Conservation (phyloP, 1,284 basidiomycete genomes). For the Meripilus lineatus region DNA sequence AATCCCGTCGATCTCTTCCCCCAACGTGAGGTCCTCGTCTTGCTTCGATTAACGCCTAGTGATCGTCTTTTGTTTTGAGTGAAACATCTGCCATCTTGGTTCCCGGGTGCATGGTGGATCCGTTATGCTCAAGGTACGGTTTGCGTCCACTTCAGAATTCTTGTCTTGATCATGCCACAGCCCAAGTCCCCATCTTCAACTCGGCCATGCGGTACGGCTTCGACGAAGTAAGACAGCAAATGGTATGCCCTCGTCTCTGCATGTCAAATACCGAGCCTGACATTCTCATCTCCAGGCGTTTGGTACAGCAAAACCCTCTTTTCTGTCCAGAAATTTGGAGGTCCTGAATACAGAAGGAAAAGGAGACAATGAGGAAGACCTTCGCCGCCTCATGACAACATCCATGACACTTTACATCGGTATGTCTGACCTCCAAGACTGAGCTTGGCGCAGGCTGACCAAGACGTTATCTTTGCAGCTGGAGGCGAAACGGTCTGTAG, state of each 20-base stretch:
- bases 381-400: slow-evolving; percentile 14
- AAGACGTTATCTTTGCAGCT: too few species aligned
- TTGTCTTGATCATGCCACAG: background rate
- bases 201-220: slow-evolving; percentile 15
- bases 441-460: too few species aligned
- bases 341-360: slow-evolving; percentile 15
- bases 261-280: background rate
- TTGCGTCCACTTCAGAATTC: too few species aligned
- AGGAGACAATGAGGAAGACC: slow-evolving; percentile 13
- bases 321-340: slow-evolving; percentile 15
- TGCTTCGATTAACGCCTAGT: background rate
- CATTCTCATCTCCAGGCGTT: slow-evolving; percentile 7
- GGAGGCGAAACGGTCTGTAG: background rate
- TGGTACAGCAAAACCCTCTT: slow-evolving; percentile 16
- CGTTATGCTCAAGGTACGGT: background rate
- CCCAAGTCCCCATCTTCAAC: too few species aligned
- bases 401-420: slow-evolving; percentile 1
- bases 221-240: slow-evolving; percentile 15
- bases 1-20: slow-evolving; percentile 17
- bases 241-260: slow-evolving; percentile 18
- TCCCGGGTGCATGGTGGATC: slow-evolving; percentile 23
- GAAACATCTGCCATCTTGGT: slow-evolving; percentile 22
- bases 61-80: background rate
- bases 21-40: slow-evolving; percentile 13
- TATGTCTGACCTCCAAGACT: too few species aligned